Evolutionary conservation across 2,329 filamentous ascomycete species (phyloP).

Genomic region (Colletotrichum filicis): DNA sequence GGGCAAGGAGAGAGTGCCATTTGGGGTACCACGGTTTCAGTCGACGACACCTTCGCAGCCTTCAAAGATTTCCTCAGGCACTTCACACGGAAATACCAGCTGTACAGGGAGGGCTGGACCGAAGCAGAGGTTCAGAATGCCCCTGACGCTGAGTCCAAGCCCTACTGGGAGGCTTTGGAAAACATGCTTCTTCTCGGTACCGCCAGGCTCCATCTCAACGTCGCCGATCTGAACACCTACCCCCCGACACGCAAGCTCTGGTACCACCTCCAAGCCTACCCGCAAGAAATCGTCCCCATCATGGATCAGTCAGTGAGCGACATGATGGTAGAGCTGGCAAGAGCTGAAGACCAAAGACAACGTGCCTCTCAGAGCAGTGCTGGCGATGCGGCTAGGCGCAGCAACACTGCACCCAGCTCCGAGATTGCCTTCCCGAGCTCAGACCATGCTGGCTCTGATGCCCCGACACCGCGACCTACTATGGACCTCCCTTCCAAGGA

Average conservation of each 20-base stretch:
- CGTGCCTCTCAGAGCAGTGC: conserved; percentile 70
- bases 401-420: conserved; percentile 68
- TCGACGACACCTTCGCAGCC: conserved; percentile 85
- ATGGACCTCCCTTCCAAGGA: conserved; percentile 72
- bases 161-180: conserved; percentile 87
- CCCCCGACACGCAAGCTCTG: conserved; percentile 93
- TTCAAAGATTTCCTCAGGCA: conserved; percentile 95
- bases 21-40: conserved; percentile 97
- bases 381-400: conserved; percentile 49
- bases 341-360: conserved; percentile 79
- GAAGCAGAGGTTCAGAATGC: conserved; percentile 78
- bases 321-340: conserved; percentile 88
- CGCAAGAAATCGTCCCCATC: conserved; percentile 93
- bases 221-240: conserved; percentile 90
- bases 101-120: conserved; percentile 88
- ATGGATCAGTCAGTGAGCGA: conserved; percentile 97
- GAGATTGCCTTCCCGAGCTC: conserved; percentile 84
- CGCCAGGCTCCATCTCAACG: conserved; percentile 86
- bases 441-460: conserved; percentile 67
- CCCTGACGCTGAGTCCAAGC: conserved; percentile 79
- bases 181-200: conserved; percentile 91
- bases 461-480: conserved; percentile 54
- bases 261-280: conserved; percentile 94
- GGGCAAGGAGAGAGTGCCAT: conserved; percentile 86
- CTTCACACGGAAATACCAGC: conserved; percentile 92